Evolutionary conservation across 768 basidiomycete genomes (phyloP), one percentile per base, ranked within the genome.

Genomic region (Wakefieldia striispora): DNA sequence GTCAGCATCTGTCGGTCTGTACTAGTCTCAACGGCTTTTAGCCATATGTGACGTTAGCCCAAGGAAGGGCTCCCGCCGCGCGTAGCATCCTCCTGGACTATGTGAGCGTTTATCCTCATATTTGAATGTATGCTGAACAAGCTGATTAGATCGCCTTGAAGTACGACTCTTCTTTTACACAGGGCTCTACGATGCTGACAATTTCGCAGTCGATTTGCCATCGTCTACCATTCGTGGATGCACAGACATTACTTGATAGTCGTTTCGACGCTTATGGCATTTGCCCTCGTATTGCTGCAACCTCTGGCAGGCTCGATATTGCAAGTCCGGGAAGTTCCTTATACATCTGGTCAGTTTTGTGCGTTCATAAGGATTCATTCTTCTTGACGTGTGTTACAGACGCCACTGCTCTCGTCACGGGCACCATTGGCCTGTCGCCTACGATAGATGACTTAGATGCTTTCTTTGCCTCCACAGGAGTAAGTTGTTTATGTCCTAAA

Each of bases 21-120:
- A 33, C 35, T 12, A 26, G 21, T 56, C 42, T 49, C 55, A 29
- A n/a, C 27, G 54, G 14, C 36, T 42, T 31, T 37, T 50, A 88
- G 85, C 84, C 86, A 3, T 88, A 84, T 52, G 69, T 88, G 6
- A 65, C 74, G 6, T 65, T 88, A 23, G 72, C 78, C 16, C 69
- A 72, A 55, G 84, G 83, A 2, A 68, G 69, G 51, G 78, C 77
- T 1, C 62, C 69, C 2, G 83, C 84, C 1, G 72, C 82, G 47
- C 78, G 81, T 53, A 80, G 80, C 45, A 62, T 88, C n/a, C 68
- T 88, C 16, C 60, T 85, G 21, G 80, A 88, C 62, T 88, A 88
- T 64, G 83, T 84, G 55, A 42, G 80, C 53, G 42, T 23, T 33
- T 19, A 13, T 27, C 51, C 14, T 51, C 21, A 9, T 44, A 5